Percentiles rank a stretch among this genome's conserved stretches.
These are phyloP conservation scores for Aspergillus indologenus DNA, from an alignment of 495 filamentous ascomycete genomes.

Conservation along the genomic window DNA sequence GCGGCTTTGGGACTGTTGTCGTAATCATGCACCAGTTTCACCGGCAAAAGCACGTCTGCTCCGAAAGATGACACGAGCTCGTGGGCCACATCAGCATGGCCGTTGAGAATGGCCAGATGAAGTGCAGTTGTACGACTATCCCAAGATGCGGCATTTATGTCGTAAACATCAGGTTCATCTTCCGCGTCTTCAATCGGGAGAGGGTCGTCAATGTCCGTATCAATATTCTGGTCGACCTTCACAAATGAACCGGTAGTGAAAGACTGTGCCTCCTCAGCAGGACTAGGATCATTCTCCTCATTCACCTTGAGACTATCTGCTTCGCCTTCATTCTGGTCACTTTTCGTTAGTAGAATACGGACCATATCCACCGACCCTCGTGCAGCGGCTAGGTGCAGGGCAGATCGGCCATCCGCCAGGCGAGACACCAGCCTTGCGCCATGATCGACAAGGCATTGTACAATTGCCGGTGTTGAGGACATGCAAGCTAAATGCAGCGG, in stretches of 20 bases:
- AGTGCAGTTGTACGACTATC: slow-evolving; percentile 67
- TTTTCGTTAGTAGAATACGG: slow-evolving; percentile 64
- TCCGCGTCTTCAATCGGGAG: slow-evolving; percentile 50
- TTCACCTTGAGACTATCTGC: slow-evolving; percentile 42
- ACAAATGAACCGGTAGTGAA: slow-evolving; percentile 61
- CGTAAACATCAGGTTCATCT: slow-evolving; percentile 71
- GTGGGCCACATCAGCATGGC: slow-evolving; percentile 63
- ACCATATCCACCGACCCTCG: slow-evolving; percentile 67
- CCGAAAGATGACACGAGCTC: slow-evolving; percentile 69
- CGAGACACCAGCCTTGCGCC: slow-evolving; percentile 69
- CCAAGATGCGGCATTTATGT: slow-evolving; percentile 73
- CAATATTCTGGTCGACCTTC: slow-evolving; percentile 49
- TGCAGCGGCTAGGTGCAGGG: slow-evolving; percentile 72
- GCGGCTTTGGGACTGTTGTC: slow-evolving; percentile 48
- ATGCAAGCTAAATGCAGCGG: slow-evolving; percentile 74
- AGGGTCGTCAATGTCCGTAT: slow-evolving; percentile 21
- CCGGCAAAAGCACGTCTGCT: slow-evolving; percentile 66
- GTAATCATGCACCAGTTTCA: slow-evolving; percentile 54
- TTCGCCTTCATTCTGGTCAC: slow-evolving; percentile 65
- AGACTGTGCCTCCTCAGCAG: slow-evolving; percentile 35
- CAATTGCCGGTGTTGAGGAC: slow-evolving; percentile 62
- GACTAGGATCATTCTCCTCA: slow-evolving; percentile 22
- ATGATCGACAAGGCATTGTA: slow-evolving; percentile 66
- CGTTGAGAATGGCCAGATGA: slow-evolving; percentile 72
- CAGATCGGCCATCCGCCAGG: slow-evolving; percentile 72